Evolutionary conservation across 164 flowering plant species (phyloP).

Genomic region (Vitis vinifera): DNA sequence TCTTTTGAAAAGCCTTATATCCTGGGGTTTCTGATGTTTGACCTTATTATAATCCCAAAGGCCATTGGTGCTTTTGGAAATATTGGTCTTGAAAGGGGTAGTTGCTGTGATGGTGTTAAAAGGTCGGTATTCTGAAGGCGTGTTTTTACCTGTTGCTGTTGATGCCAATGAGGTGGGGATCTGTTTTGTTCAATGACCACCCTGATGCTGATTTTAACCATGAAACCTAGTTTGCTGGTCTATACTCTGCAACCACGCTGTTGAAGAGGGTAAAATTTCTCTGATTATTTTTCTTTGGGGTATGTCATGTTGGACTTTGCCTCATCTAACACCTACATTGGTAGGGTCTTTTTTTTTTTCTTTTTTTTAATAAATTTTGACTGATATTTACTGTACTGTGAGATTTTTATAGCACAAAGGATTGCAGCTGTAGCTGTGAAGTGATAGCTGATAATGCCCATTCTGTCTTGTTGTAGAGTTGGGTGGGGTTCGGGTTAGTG

Average conservation of each 20-base stretch:
- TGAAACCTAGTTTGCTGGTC: constrained; percentile 12
- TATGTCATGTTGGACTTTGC: background rate
- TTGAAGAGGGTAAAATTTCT: constrained; percentile 8
- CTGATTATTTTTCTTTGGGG: constrained; percentile 13
- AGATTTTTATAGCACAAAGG: constrained; percentile 19
- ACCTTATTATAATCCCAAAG: constrained; percentile 6
- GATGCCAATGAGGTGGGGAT: constrained; percentile 19
- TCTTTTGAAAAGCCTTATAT: constrained; percentile 1
- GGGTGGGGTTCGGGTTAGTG: constrained; percentile 2
- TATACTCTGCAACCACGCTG: constrained; percentile 9
- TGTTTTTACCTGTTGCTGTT: constrained; percentile 25
- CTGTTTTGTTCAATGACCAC: constrained; percentile 1
- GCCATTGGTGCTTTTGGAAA: background rate
- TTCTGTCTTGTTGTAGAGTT: constrained; percentile 6
- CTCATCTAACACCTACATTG: background rate
- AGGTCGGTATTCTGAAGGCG: constrained; percentile 13
- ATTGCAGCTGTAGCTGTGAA: constrained; percentile 23
- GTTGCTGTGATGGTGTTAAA: constrained; percentile 28
- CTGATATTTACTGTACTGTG: constrained; percentile 18
- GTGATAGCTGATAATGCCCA: constrained; percentile 22
- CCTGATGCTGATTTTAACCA: constrained; percentile 3
- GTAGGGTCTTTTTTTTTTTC: too few relatives aligned
- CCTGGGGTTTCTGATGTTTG: constrained; percentile 10
- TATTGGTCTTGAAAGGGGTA: constrained; percentile 12
- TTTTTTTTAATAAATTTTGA: background rate